These are phyloP conservation scores for Thraustochytrium striatum DNA, from an alignment of 352 stramenopile species.

Conservation along the genomic window DNA sequence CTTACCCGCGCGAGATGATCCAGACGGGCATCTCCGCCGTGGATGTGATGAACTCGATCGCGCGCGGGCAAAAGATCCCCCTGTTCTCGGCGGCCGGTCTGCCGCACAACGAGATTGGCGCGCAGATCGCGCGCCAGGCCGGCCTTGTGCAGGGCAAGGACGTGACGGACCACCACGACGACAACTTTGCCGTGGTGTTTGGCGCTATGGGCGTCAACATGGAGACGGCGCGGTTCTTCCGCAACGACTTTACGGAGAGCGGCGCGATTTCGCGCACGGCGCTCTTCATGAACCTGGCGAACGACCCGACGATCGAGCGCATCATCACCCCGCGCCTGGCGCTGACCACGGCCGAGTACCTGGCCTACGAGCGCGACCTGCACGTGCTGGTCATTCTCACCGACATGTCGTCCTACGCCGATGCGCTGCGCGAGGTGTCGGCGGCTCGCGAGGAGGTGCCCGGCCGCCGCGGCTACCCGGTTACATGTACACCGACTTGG, in stretches of 20 bases:
- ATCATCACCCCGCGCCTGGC: slow-evolving; percentile 98
- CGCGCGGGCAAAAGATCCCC: slow-evolving; percentile 98
- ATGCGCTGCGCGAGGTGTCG: slow-evolving; percentile 67
- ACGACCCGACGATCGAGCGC: slow-evolving; percentile 99
- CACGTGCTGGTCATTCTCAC: slow-evolving; percentile 99
- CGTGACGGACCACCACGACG: slow-evolving; percentile 93
- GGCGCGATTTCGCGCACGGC: slow-evolving; percentile 97
- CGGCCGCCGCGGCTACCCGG: slow-evolving; percentile 95
- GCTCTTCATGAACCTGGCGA: slow-evolving; percentile 98
- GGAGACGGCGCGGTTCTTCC: slow-evolving; percentile 90
- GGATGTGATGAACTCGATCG: slow-evolving; percentile 99
- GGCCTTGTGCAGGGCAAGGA: slow-evolving; percentile 97
- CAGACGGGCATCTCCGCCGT: slow-evolving; percentile 99
- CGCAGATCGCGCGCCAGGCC: slow-evolving; percentile 97
- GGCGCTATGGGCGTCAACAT: slow-evolving; percentile 99
- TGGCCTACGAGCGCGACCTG: slow-evolving; percentile 97
- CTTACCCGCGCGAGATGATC: slow-evolving; percentile 99
- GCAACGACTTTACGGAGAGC: slow-evolving; percentile 66
- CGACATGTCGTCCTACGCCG: slow-evolving; percentile 96
- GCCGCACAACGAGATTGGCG: slow-evolving; percentile 97
- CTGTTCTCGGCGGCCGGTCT: slow-evolving; percentile 97
- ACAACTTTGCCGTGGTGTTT: slow-evolving; percentile 99
- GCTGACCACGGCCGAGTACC: slow-evolving; percentile 96
- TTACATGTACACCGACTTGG: slow-evolving; percentile 99
- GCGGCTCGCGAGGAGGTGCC: slow-evolving; percentile 90